These are phyloP conservation scores for Candida coleopterorum DNA, from an alignment of 805 yeast species.

Conservation along the genomic window DNA sequence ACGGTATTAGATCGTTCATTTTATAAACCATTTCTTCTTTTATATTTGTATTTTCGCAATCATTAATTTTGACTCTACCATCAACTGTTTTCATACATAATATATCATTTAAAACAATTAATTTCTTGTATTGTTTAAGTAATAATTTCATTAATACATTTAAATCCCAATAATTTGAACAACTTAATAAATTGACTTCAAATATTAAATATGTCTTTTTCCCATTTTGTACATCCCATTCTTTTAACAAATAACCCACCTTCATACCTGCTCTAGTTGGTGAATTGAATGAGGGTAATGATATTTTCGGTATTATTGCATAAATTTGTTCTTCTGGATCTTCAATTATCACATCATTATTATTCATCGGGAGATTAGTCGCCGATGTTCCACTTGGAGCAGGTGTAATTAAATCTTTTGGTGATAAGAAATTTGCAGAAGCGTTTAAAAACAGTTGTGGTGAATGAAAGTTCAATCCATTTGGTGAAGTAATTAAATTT, in stretches of 20 bases:
- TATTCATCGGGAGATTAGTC: not conserved
- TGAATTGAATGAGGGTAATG: constrained; percentile 66
- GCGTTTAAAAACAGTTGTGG: constrained; percentile 34
- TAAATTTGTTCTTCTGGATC: constrained; percentile 49
- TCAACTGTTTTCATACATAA: constrained; percentile 26
- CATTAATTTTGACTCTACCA: constrained; percentile 9
- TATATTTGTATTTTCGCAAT: constrained; percentile 2
- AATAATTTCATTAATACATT: constrained; percentile 50
- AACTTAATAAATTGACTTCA: constrained; percentile 67
- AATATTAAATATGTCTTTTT: constrained; percentile 30
- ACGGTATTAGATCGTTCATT: constrained; percentile 48
- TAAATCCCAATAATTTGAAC: constrained; percentile 62
- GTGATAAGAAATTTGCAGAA: constrained; percentile 30
- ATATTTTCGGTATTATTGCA: constrained; percentile 54
- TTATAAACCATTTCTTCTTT: constrained; percentile 10
- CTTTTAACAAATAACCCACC: constrained; percentile 61
- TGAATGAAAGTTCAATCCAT: constrained; percentile 28
- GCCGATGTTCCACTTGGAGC: constrained; percentile 2
- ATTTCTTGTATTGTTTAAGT: constrained; percentile 56
- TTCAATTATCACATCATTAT: constrained; percentile 30
- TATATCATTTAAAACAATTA: constrained; percentile 42
- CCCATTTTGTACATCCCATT: constrained; percentile 12
- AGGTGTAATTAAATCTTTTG: constrained; percentile 12
- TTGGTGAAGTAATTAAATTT: constrained; percentile 27
- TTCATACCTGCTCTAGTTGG: constrained; percentile 66